Percentiles rank a stretch among this genome's conserved stretches.
These are phyloP conservation scores for Pyrenophora seminiperda DNA, from an alignment of 2,329 filamentous ascomycete genomes.

Conservation along the genomic window DNA sequence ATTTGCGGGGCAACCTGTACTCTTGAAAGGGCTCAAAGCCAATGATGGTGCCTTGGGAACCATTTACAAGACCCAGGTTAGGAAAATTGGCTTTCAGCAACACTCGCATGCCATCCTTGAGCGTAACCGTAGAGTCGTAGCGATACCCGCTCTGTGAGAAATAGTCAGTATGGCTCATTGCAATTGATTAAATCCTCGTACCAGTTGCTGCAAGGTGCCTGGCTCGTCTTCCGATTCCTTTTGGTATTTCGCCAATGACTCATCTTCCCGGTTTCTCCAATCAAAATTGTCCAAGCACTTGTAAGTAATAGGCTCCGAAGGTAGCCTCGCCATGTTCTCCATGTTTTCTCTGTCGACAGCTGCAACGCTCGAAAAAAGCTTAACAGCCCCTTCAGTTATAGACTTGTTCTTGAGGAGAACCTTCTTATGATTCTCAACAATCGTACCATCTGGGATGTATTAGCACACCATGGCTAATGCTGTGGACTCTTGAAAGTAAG, in stretches of 20 bases:
- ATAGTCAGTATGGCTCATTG: neutral
- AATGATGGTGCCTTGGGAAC: constrained; percentile 41
- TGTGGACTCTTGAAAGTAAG: neutral
- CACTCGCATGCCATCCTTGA: constrained; percentile 60
- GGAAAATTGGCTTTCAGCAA: constrained; percentile 59
- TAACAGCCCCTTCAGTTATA: constrained; percentile 52
- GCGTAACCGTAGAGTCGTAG: constrained; percentile 51
- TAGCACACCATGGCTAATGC: neutral
- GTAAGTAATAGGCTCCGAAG: constrained; percentile 30
- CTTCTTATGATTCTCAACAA: constrained; percentile 47
- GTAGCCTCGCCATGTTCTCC: constrained; percentile 40
- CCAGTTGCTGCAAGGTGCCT: constrained; percentile 29
- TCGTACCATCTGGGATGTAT: constrained; percentile 17
- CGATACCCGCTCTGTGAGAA: constrained; percentile 50
- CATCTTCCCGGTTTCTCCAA: constrained; percentile 40
- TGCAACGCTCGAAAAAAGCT: constrained; percentile 52
- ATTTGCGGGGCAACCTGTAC: constrained; percentile 34
- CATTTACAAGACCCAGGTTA: constrained; percentile 40
- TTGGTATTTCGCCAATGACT: constrained; percentile 17
- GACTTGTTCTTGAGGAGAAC: constrained; percentile 55
- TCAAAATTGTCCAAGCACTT: constrained; percentile 51
- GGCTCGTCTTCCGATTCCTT: constrained; percentile 4
- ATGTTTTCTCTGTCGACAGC: constrained; percentile 45
- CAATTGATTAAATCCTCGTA: neutral
- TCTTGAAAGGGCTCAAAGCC: constrained; percentile 47